Evolutionary conservation across 305 asterid genomes (phyloP), one percentile per base, ranked within the genome.

Genomic region (Plantago lanceolata): DNA sequence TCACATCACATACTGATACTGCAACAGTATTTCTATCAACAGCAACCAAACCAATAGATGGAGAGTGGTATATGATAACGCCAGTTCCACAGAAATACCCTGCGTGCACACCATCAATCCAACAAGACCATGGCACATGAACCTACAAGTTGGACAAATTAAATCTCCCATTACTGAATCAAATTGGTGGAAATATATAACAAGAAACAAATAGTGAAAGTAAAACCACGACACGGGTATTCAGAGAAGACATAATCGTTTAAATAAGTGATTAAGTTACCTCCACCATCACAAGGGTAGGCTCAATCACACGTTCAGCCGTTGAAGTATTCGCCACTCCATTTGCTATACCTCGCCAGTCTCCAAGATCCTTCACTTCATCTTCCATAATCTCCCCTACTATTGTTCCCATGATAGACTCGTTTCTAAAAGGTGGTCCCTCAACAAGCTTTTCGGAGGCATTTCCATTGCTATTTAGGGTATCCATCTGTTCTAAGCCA

Each of bases 21-120:
- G 97, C 96, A 65, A 94, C 99, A 52, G 97, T 94, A 66, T 94
- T 94, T 79, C 90, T 94, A 75, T 94, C 99, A 75, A 94, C 93
- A 64, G 85, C 99, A 62, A 86, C 95, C 83, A 94, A 77, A 61
- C 99, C 99, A 89, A 90, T 81, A 48, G 78, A 83, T 73, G 79
- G 79, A 31, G 99, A 94, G 78, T 94, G 99, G 75, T 86, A 81
- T 61, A 94, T 76, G 64, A 94, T 79, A 49, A 85, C 95, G 79
- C 97, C 99, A 51, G 99, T 90, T 67, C 99, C 99, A 70, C 84
- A 86, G 76, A 90, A 90, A 84, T 88, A 85, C 77, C 88, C 96
- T 7, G 95, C 85, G 80, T 86, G 97, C 72, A 94, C 99, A 63
- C 99, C 97, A 76, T 94, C 99, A 73, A 90, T 83, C 99, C 90